Percentiles rank a stretch among this genome's conserved stretches.
These are phyloP conservation scores for Dendrostoma leiphaemia DNA, from an alignment of 2,329 filamentous ascomycete genomes.

Conservation along the genomic window DNA sequence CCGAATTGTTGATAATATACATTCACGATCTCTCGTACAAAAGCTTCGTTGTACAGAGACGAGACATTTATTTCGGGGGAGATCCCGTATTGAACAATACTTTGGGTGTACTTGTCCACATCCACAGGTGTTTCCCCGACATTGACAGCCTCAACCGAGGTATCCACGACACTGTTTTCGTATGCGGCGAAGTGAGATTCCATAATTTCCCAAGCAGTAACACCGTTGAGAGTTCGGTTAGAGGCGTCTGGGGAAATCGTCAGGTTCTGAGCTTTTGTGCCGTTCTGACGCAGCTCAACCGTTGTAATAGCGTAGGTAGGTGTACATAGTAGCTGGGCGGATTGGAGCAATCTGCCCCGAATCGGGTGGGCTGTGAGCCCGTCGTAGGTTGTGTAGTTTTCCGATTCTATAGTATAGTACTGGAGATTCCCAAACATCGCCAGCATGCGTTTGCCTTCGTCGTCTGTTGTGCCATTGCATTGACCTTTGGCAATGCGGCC, in stretches of 20 bases:
- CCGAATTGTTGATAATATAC: not conserved
- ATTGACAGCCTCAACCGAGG: slow-evolving; percentile 23
- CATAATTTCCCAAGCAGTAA: slow-evolving; percentile 26
- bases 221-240: slow-evolving; percentile 19
- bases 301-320: slow-evolving; percentile 25
- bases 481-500: not conserved
- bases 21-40: not conserved
- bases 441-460: not conserved
- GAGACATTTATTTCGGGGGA: not conserved
- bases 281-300: slow-evolving; percentile 25
- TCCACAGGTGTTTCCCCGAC: slow-evolving; percentile 14
- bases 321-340: slow-evolving; percentile 27
- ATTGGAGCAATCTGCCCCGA: slow-evolving; percentile 18
- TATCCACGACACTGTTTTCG: not conserved
- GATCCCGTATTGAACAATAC: not conserved
- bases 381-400: not conserved
- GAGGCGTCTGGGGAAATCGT: slow-evolving; percentile 1
- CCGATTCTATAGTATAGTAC: not conserved
- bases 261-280: slow-evolving; percentile 21
- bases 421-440: not conserved
- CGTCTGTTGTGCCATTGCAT: not conserved
- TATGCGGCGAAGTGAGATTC: slow-evolving; percentile 25
- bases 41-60: not conserved
- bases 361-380: not conserved
- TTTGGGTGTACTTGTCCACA: not conserved